Percentiles rank a stretch among this genome's conserved stretches.
phyloP scores from a whole-genome alignment of 163 green algal species.

The Coccomyxa subellipsoidea region DNA sequence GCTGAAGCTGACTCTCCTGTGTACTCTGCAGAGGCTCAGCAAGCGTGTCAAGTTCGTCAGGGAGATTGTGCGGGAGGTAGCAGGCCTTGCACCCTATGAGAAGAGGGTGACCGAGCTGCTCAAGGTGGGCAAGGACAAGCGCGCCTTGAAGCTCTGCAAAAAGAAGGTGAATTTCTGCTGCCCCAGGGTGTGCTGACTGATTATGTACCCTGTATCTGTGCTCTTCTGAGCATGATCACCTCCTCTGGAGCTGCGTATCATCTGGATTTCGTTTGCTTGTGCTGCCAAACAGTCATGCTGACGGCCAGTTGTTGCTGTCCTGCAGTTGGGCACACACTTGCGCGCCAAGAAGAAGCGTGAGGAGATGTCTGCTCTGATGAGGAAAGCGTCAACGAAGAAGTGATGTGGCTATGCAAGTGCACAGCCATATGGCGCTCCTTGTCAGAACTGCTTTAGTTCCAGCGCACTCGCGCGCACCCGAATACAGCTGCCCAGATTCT shows the following conservation, averaged over 20 bases:
- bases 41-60: constrained; percentile 92
- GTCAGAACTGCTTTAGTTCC: no score
- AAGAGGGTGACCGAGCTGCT: constrained; percentile 94
- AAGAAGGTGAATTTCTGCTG: constrained; percentile 72
- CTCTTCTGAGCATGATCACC: no score
- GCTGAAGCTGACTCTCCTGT: neutral
- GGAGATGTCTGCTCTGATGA: constrained; percentile 84
- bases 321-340: constrained; percentile 92
- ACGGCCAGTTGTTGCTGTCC: neutral
- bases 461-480: no score
- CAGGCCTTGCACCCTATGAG: constrained; percentile 95
- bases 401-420: constrained; percentile 22
- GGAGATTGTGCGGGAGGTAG: constrained; percentile 91
- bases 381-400: constrained; percentile 75
- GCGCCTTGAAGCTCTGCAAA: constrained; percentile 97
- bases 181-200: neutral
- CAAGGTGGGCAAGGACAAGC: constrained; percentile 98
- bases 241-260: no score
- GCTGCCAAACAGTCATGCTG: no score
- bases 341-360: constrained; percentile 96
- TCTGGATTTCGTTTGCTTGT: no score
- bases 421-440: no score
- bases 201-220: no score
- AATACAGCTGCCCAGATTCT: no score
- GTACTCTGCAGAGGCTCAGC: constrained; percentile 60